Percentiles rank a stretch among this genome's conserved stretches.
Conservation (phyloP, 2,329 filamentous ascomycete species). For the Apiospora rasikravindrae region DNA sequence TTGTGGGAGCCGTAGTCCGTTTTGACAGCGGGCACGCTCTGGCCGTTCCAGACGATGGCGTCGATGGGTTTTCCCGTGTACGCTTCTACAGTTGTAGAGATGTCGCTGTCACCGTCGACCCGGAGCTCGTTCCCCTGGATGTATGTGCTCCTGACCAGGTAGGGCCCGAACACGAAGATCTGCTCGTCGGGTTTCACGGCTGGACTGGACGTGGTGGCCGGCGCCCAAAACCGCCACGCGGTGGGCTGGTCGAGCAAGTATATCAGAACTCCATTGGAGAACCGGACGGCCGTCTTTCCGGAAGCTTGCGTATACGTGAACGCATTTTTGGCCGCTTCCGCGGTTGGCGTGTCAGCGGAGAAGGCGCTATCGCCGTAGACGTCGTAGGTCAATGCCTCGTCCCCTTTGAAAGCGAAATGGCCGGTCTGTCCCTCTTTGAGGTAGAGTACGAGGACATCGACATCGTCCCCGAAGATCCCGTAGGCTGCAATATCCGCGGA, state of each 20-base stretch:
- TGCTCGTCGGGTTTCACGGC: conserved; percentile 50
- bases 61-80: neutral
- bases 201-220: conserved; percentile 49
- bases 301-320: conserved; percentile 54
- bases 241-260: conserved; percentile 59
- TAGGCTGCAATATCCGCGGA: conserved; percentile 56
- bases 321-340: conserved; percentile 34
- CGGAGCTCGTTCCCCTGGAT: conserved; percentile 55
- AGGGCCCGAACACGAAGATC: conserved; percentile 62
- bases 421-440: conserved; percentile 53
- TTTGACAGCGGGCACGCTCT: conserved; percentile 44
- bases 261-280: conserved; percentile 54
- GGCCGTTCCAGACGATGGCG: conserved; percentile 60
- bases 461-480: conserved; percentile 49
- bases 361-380: conserved; percentile 40
- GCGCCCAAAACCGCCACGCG: conserved; percentile 63
- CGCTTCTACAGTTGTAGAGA: conserved; percentile 55
- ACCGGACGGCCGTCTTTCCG: conserved; percentile 52
- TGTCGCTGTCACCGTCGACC: conserved; percentile 68
- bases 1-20: conserved; percentile 51
- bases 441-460: conserved; percentile 54
- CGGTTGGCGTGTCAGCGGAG: conserved; percentile 32
- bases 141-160: conserved; percentile 59
- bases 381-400: conserved; percentile 43
- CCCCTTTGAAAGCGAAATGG: conserved; percentile 51